A percentile compares a stretch with the other conserved stretches of the same genome.
phyloP scores from a whole-genome alignment of 208 protist species.

The Wallacemonas sp. region DNA sequence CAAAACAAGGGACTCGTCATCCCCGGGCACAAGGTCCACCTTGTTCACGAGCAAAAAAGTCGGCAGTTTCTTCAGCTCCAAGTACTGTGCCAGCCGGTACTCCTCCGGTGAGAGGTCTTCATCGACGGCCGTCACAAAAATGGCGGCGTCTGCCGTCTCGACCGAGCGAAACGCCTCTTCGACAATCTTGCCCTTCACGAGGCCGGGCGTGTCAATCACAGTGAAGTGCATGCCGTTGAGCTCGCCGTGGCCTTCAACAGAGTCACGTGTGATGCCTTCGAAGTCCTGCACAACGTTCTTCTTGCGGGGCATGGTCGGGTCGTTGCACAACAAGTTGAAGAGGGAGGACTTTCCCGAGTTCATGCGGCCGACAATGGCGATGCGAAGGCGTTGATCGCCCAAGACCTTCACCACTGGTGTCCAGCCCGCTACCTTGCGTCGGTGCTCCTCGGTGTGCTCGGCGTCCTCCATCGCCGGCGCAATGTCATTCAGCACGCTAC shows the following conservation, averaged over 20 bases:
- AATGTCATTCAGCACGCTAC: slow-evolving; percentile 73
- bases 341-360: slow-evolving; percentile 91
- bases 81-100: slow-evolving; percentile 58
- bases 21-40: slow-evolving; percentile 77
- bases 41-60: slow-evolving; percentile 87
- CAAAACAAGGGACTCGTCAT: slow-evolving; percentile 42
- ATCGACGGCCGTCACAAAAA: slow-evolving; percentile 83
- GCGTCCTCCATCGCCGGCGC: slow-evolving; percentile 64
- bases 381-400: slow-evolving; percentile 77
- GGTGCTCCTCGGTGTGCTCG: slow-evolving; percentile 66
- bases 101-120: slow-evolving; percentile 68
- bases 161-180: slow-evolving; percentile 87
- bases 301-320: slow-evolving; percentile 53
- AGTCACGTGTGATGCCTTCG: slow-evolving; percentile 88
- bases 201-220: slow-evolving; percentile 88
- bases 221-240: slow-evolving; percentile 86
- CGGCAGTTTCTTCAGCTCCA: slow-evolving; percentile 74
- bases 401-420: slow-evolving; percentile 80
- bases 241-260: slow-evolving; percentile 72
- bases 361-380: slow-evolving; percentile 90
- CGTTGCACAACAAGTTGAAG: slow-evolving; percentile 86
- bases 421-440: slow-evolving; percentile 77
- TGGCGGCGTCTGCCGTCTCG: slow-evolving; percentile 78
- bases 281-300: slow-evolving; percentile 84
- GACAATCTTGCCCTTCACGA: slow-evolving; percentile 73